Evolutionary conservation across 169 alveolate species (phyloP).

Genomic region (Theileria luwenshuni): DNA sequence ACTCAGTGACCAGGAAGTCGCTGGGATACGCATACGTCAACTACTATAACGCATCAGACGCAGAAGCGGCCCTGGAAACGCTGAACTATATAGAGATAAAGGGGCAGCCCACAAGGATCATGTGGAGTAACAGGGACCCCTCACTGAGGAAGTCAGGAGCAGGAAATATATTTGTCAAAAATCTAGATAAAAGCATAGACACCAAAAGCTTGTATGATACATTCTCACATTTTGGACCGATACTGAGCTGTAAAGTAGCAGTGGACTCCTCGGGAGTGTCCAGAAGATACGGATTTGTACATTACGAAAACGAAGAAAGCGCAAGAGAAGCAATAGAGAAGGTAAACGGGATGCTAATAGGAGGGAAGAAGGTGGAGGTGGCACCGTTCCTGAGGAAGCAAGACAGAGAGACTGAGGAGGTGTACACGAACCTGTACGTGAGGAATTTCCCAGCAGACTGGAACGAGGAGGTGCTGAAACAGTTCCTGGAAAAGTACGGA

Average conservation of each 20-base stretch:
- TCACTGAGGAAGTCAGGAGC: conserved; percentile 90
- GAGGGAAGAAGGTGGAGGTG: conserved; percentile 87
- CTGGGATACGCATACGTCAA: conserved; percentile 93
- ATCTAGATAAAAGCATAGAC: conserved; percentile 89
- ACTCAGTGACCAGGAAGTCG: conserved; percentile 87
- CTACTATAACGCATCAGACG: conserved; percentile 87
- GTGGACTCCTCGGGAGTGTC: conserved; percentile 85
- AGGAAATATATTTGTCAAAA: conserved; percentile 93
- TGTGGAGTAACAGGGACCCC: conserved; percentile 94
- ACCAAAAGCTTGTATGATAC: conserved; percentile 93
- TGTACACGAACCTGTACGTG: conserved; percentile 88
- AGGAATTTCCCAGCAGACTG: conserved; percentile 89
- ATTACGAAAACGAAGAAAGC: conserved; percentile 89
- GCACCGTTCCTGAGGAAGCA: conserved; percentile 87
- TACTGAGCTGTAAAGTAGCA: conserved; percentile 93
- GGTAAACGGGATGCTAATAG: conserved; percentile 90
- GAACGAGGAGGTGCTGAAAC: conserved; percentile 78
- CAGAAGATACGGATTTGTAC: conserved; percentile 96
- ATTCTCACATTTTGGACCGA: conserved; percentile 91
- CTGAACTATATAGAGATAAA: conserved; percentile 88
- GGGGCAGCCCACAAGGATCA: conserved; percentile 91
- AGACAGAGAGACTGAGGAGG: conserved; percentile 73
- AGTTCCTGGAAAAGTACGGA: conserved; percentile 86
- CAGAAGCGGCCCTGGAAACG: conserved; percentile 91
- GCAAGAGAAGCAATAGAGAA: conserved; percentile 91